Conservation (phyloP, 164 flowering plant species). For the Saururus chinensis region DNA sequence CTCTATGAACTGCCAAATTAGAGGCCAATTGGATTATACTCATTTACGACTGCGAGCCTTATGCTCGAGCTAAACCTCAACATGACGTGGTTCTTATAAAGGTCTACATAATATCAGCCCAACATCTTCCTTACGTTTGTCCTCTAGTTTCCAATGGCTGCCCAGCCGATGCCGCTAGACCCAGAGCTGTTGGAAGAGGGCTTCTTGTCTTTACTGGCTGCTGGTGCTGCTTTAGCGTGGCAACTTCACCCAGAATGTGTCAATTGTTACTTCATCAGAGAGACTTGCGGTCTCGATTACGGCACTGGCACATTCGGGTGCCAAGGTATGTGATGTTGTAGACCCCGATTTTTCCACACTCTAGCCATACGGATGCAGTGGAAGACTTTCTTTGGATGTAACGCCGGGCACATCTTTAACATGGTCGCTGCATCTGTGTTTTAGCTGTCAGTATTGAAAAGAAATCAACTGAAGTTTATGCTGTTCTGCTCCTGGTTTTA, state of each 20-base stretch:
- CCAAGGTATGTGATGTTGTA: neutral
- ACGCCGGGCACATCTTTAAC: neutral
- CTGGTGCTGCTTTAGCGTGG: neutral
- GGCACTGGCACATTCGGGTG: neutral
- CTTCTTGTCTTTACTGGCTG: neutral
- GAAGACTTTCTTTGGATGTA: too few species aligned
- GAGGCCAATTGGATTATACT: neutral
- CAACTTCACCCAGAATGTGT: neutral
- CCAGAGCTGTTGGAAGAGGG: neutral
- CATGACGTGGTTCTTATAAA: neutral
- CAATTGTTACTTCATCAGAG: neutral
- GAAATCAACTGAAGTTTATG: too few species aligned
- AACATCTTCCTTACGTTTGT: neutral
- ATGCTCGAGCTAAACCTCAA: neutral
- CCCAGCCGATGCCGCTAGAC: neutral
- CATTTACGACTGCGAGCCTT: neutral
- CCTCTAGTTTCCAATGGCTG: neutral
- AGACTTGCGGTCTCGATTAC: neutral
- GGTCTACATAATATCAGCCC: neutral
- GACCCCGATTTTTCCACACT: too few species aligned
- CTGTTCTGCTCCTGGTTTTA: neutral
- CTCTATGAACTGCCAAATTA: neutral
- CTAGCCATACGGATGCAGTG: too few species aligned
- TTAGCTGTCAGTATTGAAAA: too few species aligned
- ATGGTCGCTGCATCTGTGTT: neutral